Conservation (phyloP, 2,329 filamentous ascomycete genomes). For the Talaromyces albobiverticillius region DNA sequence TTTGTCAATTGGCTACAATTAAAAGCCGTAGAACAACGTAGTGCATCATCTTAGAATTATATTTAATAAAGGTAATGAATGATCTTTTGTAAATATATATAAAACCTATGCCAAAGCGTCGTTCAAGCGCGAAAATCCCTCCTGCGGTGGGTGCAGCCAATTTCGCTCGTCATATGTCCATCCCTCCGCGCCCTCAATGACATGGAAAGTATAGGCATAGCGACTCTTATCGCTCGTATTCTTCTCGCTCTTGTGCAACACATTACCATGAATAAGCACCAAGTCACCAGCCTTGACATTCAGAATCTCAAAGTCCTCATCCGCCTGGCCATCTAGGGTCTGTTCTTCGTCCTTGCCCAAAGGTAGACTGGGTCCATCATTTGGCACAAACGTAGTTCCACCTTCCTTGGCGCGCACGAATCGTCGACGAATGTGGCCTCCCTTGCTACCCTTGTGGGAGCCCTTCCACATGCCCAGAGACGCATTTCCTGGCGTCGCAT, state of each 20-base stretch:
- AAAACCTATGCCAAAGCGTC: too few relatives aligned
- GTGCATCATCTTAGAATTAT: too few relatives aligned
- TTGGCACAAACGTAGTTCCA: slow-evolving; percentile 69
- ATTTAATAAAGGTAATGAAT: too few relatives aligned
- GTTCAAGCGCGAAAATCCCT: slow-evolving; percentile 70
- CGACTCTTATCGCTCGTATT: slow-evolving; percentile 82
- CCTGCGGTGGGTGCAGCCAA: slow-evolving; percentile 83
- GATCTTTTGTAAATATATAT: too few relatives aligned
- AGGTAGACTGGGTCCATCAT: slow-evolving; percentile 65
- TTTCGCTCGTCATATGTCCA: slow-evolving; percentile 77
- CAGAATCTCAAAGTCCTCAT: slow-evolving; percentile 67
- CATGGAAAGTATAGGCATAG: slow-evolving; percentile 96
- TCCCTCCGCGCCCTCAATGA: slow-evolving; percentile 75
- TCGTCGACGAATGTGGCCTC: slow-evolving; percentile 66
- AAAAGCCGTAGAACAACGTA: too few relatives aligned
- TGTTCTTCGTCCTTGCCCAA: slow-evolving; percentile 44
- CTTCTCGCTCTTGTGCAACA: slow-evolving; percentile 93
- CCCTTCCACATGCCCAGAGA: slow-evolving; percentile 84
- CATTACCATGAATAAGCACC: slow-evolving; percentile 92
- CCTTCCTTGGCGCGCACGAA: slow-evolving; percentile 58
- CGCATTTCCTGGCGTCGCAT: slow-evolving; percentile 81
- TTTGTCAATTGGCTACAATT: too few relatives aligned
- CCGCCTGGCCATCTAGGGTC: slow-evolving; percentile 32
- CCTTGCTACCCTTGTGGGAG: slow-evolving; percentile 60
- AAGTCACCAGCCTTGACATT: slow-evolving; percentile 89